phyloP scores from a whole-genome alignment of 805 yeast species.

The Dipodascopsis uninucleata region DNA sequence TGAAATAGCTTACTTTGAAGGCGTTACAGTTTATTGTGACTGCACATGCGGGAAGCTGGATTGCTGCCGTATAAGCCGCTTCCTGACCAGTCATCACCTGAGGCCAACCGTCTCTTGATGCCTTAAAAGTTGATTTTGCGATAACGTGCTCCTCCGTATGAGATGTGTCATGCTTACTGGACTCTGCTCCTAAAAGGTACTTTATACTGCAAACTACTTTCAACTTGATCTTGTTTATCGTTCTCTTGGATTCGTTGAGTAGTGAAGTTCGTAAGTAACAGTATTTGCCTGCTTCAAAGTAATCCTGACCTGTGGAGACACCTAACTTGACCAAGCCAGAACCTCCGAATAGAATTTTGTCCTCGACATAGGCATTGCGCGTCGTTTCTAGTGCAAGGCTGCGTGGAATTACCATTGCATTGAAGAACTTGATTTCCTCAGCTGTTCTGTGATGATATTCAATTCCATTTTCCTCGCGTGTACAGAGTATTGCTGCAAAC shows the following conservation, averaged over 20 bases:
- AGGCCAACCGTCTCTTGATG: constrained; percentile 8
- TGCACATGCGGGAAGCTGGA: constrained; percentile 1
- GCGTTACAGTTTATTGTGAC: neutral
- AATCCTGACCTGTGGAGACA: constrained; percentile 3
- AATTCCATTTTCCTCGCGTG: neutral
- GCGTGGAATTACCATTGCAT: neutral
- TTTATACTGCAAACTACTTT: constrained; percentile 6
- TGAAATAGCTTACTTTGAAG: constrained; percentile 5
- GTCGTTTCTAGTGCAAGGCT: neutral
- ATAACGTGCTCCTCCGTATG: constrained; percentile 6
- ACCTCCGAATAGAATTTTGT: constrained; percentile 5
- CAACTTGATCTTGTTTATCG: constrained; percentile 8
- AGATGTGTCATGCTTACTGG: neutral
- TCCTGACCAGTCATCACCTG: constrained; percentile 2
- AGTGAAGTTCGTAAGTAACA: constrained; percentile 3
- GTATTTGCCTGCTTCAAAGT: constrained; percentile 4
- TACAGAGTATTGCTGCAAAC: neutral
- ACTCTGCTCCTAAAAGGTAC: constrained; percentile 3
- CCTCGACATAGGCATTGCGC: neutral
- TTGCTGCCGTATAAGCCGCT: constrained; percentile 3
- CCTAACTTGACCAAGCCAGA: constrained; percentile 9
- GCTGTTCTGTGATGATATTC: constrained; percentile 1
- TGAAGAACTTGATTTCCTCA: constrained; percentile 9
- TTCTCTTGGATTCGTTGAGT: constrained; percentile 3
- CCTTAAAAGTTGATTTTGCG: constrained; percentile 5